Evolutionary conservation across 1,284 basidiomycete species (phyloP).

Genomic region (Mycocalia duriaeana): DNA sequence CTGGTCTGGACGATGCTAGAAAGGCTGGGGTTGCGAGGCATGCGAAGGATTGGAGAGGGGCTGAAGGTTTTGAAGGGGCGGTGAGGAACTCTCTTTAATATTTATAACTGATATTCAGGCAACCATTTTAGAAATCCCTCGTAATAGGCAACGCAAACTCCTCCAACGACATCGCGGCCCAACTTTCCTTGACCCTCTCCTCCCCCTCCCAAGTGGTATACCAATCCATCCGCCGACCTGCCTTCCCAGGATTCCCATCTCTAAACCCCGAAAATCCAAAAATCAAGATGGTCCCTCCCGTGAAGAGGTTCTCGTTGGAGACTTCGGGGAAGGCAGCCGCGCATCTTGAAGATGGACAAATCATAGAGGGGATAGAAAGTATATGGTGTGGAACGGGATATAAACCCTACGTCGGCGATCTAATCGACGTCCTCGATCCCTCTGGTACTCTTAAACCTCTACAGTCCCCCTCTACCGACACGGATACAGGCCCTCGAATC

Average conservation of each 20-base stretch:
- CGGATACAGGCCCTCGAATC: constrained; percentile 20
- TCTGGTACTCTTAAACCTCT: neutral
- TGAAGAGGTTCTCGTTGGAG: constrained; percentile 27
- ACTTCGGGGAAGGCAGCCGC: constrained; percentile 29
- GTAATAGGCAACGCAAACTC: constrained; percentile 46
- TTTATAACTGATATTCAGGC: neutral
- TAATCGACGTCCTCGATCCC: constrained; percentile 28
- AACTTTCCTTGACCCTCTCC: constrained; percentile 30
- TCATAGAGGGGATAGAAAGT: constrained; percentile 39
- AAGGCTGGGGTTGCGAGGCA: constrained; percentile 29
- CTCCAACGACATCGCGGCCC: constrained; percentile 42
- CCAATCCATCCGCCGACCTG: constrained; percentile 36
- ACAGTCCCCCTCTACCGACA: neutral
- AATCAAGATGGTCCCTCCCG: constrained; percentile 36
- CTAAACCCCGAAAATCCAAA: constrained; percentile 35
- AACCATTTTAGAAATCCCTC: constrained; percentile 30
- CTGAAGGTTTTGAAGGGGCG: constrained; percentile 33
- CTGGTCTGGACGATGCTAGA: constrained; percentile 31
- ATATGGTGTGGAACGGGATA: too few relatives aligned
- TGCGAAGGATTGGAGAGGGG: constrained; percentile 36
- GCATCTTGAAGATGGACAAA: constrained; percentile 37
- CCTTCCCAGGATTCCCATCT: constrained; percentile 33
- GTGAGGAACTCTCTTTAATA: constrained; percentile 18
- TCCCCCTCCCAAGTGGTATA: constrained; percentile 34
- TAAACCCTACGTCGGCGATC: constrained; percentile 28